Evolutionary conservation across 768 basidiomycete genomes (phyloP).

Genomic region (Boletus rufocinnamomeus): DNA sequence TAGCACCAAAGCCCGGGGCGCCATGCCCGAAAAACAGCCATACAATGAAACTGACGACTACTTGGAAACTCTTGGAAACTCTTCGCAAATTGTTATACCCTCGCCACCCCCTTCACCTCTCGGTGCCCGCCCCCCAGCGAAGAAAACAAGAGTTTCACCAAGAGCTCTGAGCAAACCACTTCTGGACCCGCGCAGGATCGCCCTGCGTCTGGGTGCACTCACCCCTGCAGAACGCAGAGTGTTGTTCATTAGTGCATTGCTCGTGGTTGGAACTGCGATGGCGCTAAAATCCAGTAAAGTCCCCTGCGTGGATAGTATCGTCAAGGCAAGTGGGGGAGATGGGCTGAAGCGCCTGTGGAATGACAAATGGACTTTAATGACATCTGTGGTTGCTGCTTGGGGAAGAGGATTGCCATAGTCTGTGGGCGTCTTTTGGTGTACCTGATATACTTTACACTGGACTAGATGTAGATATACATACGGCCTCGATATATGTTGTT

Average conservation of each 20-base stretch:
- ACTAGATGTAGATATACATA: slow-evolving; percentile 1
- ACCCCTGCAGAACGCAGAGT: slow-evolving; percentile 31
- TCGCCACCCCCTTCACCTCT: slow-evolving; percentile 29
- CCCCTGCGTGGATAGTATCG: slow-evolving; percentile 17
- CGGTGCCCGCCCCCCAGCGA: slow-evolving; percentile 11
- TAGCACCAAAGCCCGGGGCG: slow-evolving; percentile 7
- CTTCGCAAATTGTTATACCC: slow-evolving; percentile 27
- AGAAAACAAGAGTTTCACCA: slow-evolving; percentile 22
- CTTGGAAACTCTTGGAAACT: slow-evolving; percentile 27
- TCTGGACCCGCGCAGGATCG: slow-evolving; percentile 20
- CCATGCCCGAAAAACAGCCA: slow-evolving; percentile 26
- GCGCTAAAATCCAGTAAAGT: slow-evolving; percentile 37
- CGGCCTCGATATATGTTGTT: not conserved
- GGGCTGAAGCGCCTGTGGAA: slow-evolving; percentile 29
- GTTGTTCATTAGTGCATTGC: slow-evolving; percentile 63
- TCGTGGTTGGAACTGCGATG: slow-evolving; percentile 71
- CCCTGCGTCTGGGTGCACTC: slow-evolving; percentile 28
- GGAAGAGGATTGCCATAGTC: slow-evolving; percentile 29
- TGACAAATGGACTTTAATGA: slow-evolving; percentile 23
- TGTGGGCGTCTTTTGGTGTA: not conserved
- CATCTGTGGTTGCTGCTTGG: slow-evolving; percentile 31
- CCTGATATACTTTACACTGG: not conserved
- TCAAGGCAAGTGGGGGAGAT: slow-evolving; percentile 17
- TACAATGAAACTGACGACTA: slow-evolving; percentile 31
- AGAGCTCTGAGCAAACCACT: slow-evolving; percentile 10